These are phyloP conservation scores for Anisogramma anomala DNA, from an alignment of 2,329 filamentous ascomycete genomes.

Conservation along the genomic window DNA sequence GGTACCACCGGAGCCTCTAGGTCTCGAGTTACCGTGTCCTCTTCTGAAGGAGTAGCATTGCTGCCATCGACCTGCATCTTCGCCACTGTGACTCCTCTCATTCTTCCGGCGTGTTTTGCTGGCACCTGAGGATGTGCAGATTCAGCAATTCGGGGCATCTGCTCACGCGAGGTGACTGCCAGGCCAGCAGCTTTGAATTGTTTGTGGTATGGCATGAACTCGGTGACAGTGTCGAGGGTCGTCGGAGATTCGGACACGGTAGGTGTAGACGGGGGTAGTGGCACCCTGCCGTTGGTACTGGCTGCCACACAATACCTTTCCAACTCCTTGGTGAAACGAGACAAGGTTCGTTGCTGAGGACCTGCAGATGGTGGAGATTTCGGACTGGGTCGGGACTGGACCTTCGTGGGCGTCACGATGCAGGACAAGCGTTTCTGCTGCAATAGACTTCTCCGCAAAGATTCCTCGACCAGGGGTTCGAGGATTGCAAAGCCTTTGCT, in stretches of 20 bases:
- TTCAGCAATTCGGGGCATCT: conserved; percentile 18
- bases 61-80: conserved; percentile 10
- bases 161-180: conserved; percentile 43
- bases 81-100: not conserved
- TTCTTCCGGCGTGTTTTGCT: not conserved
- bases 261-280: conserved; percentile 27
- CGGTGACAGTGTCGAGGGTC: conserved; percentile 40
- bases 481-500: conserved; percentile 22
- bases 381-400: conserved; percentile 12
- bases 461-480: conserved; percentile 31
- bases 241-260: conserved; percentile 29
- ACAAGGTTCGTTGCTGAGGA: conserved; percentile 30
- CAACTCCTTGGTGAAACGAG: conserved; percentile 30
- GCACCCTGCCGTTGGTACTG: conserved; percentile 25
- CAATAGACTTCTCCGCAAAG: conserved; percentile 32
- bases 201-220: conserved; percentile 40
- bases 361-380: conserved; percentile 26
- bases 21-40: not conserved
- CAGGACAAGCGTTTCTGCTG: conserved; percentile 34
- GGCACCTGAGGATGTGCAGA: not conserved
- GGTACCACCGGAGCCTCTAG: not conserved
- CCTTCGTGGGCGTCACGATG: conserved; percentile 18
- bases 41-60: conserved; percentile 10
- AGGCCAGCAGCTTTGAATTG: conserved; percentile 44
- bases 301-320: conserved; percentile 30